phyloP scores from a whole-genome alignment of 108 stramenopile species.

The Aurantiochytrium sp. region DNA sequence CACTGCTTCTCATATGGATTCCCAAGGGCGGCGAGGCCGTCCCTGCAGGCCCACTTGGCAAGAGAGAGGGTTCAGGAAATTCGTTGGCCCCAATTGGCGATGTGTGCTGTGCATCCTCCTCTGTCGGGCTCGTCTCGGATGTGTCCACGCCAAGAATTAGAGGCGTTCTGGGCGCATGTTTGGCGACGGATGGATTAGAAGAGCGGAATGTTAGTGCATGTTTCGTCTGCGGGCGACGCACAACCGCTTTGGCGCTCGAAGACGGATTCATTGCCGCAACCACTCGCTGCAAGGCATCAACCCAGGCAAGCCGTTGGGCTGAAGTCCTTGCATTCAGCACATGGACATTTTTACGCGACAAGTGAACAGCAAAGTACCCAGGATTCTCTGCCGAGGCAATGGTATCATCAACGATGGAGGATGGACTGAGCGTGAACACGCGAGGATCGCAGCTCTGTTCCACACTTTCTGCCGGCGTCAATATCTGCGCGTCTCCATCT shows the following conservation, averaged over 20 bases:
- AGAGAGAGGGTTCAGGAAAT: too few species aligned
- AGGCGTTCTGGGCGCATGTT: not conserved
- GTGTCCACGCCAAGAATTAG: not conserved
- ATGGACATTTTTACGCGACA: not conserved
- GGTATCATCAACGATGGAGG: not conserved
- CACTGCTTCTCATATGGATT: too few species aligned
- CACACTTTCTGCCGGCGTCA: too few species aligned
- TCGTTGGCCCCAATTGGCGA: not conserved
- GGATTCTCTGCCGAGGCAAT: conserved; percentile 2
- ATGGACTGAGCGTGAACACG: not conserved
- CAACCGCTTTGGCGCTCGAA: not conserved
- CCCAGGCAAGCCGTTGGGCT: not conserved
- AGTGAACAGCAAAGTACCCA: not conserved
- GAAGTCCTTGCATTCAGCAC: not conserved
- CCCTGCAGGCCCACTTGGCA: too few species aligned
- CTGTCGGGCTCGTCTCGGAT: not conserved
- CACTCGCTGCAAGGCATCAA: not conserved
- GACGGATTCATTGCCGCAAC: not conserved
- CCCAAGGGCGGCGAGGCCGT: too few species aligned
- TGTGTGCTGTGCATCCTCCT: not conserved
- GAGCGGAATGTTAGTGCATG: not conserved
- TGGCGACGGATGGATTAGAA: not conserved
- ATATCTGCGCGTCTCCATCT: too few species aligned
- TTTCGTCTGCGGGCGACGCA: not conserved
- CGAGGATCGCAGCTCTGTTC: too few species aligned